Conservation (phyloP, 345 rosid genomes). For the Rhodamnia argentea region DNA sequence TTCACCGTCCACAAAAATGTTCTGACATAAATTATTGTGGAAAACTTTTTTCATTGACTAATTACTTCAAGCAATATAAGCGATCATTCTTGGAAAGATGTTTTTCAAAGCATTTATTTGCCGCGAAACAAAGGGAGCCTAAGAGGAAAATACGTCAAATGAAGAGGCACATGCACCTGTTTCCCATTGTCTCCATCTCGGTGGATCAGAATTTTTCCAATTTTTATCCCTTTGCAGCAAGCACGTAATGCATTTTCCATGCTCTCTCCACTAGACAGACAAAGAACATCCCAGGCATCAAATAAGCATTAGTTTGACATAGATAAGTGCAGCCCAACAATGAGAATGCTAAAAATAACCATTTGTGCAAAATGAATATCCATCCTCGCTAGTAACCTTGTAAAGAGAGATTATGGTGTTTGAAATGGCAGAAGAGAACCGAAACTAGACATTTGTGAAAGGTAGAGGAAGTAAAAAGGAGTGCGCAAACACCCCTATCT, state of each 20-base stretch:
- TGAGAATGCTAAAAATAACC: neutral
- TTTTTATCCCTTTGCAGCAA: constrained; percentile 96
- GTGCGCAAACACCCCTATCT: neutral
- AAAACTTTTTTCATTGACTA: no score
- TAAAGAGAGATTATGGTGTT: neutral
- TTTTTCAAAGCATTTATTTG: no score
- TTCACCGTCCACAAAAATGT: no score
- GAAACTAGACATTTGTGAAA: neutral
- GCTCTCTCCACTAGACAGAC: constrained; percentile 84
- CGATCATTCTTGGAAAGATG: no score
- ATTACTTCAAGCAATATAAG: no score
- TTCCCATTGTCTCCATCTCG: constrained; percentile 97
- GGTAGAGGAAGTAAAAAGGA: neutral
- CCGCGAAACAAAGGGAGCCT: no score
- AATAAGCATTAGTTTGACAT: constrained; percentile 1
- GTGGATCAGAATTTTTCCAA: constrained; percentile 93
- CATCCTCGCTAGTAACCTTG: neutral
- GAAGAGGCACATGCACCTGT: constrained; percentile 34
- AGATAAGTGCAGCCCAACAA: neutral
- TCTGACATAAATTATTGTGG: no score
- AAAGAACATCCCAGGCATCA: neutral
- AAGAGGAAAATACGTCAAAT: neutral
- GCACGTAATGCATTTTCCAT: constrained; percentile 99
- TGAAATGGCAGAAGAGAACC: neutral
- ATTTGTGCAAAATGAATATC: neutral